Percentiles rank a stretch among this genome's conserved stretches.
These are phyloP conservation scores for Haplosporangium sp. DNA, from an alignment of 371 early-diverging fungal species.

Conservation along the genomic window DNA sequence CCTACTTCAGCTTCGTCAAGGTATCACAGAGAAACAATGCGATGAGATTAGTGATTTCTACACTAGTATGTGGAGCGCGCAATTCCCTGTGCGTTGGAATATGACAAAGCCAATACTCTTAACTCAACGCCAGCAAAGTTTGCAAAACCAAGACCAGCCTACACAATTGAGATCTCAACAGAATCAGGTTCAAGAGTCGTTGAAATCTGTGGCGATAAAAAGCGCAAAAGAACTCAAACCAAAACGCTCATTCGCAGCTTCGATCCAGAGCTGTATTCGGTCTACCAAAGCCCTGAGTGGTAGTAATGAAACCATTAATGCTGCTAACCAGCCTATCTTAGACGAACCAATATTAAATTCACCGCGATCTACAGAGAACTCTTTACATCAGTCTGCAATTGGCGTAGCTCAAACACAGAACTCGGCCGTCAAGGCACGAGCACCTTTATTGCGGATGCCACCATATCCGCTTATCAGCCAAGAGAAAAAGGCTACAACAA, in stretches of 20 bases:
- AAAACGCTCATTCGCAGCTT: constrained; percentile 25
- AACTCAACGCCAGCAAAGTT: constrained; percentile 20
- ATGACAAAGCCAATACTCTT: constrained; percentile 9
- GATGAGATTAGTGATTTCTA: constrained; percentile 43
- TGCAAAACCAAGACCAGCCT: background rate
- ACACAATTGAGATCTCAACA: background rate
- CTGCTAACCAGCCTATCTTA: background rate
- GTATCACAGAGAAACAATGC: constrained; percentile 29
- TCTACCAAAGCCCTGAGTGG: constrained; percentile 10
- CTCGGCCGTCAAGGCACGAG: constrained; percentile 12
- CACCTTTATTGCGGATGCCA: constrained; percentile 19
- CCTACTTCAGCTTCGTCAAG: constrained; percentile 30
- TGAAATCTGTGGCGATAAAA: background rate
- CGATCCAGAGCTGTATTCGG: constrained; percentile 30
- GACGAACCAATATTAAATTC: background rate
- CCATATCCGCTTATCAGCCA: constrained; percentile 20
- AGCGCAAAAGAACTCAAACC: constrained; percentile 22
- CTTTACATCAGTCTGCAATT: background rate
- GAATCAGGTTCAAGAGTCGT: constrained; percentile 2
- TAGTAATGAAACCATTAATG: background rate
- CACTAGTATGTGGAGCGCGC: constrained; percentile 24
- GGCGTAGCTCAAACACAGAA: background rate
- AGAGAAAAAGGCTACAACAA: constrained; percentile 19
- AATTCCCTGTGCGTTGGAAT: constrained; percentile 29
- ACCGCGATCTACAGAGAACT: background rate